Conservation (phyloP, 169 alveolate species). For the Plasmodium billcollinsi region DNA sequence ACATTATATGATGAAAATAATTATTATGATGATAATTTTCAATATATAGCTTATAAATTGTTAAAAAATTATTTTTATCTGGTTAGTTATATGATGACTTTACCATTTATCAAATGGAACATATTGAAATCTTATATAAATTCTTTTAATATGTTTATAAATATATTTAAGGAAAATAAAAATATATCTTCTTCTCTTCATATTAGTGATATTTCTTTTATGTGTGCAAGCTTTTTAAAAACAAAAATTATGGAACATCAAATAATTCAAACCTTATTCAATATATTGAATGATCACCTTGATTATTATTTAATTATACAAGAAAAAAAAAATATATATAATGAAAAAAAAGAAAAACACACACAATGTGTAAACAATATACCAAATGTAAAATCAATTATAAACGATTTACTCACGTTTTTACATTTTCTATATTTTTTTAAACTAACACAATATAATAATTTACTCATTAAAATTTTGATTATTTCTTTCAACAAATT, state of each 20-base stretch:
- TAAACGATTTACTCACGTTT: slow-evolving; percentile 38
- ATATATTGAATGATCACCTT: slow-evolving; percentile 7
- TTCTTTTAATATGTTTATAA: slow-evolving; percentile 28
- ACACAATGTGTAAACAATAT: too few species aligned
- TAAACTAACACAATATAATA: slow-evolving; percentile 16
- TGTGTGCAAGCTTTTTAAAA: slow-evolving; percentile 50
- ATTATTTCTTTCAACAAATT: slow-evolving; percentile 30
- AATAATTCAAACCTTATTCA: slow-evolving; percentile 13
- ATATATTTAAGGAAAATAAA: slow-evolving; percentile 23
- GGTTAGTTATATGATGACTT: slow-evolving; percentile 31
- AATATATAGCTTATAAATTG: slow-evolving; percentile 19
- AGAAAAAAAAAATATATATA: too few species aligned
- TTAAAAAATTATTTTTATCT: slow-evolving; percentile 58
- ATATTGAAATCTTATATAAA: slow-evolving; percentile 54
- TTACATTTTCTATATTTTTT: slow-evolving; percentile 41
- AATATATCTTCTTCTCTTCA: slow-evolving; percentile 18
- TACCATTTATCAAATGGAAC: slow-evolving; percentile 40
- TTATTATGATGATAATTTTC: slow-evolving; percentile 22
- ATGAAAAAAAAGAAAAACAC: too few species aligned
- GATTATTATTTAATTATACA: background rate
- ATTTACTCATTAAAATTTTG: slow-evolving; percentile 12
- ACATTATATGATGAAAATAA: slow-evolving; percentile 31
- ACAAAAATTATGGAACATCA: slow-evolving; percentile 27
- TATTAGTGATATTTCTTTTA: slow-evolving; percentile 33
- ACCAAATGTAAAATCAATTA: too few species aligned